Conservation (phyloP, 2,329 filamentous ascomycete genomes). For the Gyromitra esculenta region DNA sequence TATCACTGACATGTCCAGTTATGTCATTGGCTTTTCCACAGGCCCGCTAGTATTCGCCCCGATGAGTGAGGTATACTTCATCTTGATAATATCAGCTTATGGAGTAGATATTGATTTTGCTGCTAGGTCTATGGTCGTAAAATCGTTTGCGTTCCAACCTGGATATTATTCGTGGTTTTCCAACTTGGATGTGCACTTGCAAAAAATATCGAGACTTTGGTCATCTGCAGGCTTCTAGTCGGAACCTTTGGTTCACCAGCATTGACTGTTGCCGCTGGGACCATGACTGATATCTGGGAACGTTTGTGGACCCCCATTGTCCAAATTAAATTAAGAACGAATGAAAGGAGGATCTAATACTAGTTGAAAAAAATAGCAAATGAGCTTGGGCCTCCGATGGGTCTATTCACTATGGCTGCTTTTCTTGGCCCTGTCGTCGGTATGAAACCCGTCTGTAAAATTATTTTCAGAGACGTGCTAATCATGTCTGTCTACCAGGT, state of each 20-base stretch:
- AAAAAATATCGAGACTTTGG: slow-evolving; percentile 60
- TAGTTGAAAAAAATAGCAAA: slow-evolving; percentile 40
- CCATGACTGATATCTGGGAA: slow-evolving; percentile 59
- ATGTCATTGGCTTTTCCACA: slow-evolving; percentile 76
- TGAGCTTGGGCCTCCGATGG: slow-evolving; percentile 59
- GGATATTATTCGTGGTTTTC: slow-evolving; percentile 60
- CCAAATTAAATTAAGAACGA: background rate
- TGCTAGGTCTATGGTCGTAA: slow-evolving; percentile 49
- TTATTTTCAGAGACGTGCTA: slow-evolving; percentile 59
- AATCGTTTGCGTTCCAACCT: slow-evolving; percentile 43
- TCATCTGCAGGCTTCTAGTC: slow-evolving; percentile 61
- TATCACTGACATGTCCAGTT: slow-evolving; percentile 64
- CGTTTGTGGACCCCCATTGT: slow-evolving; percentile 47
- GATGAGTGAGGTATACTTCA: slow-evolving; percentile 72
- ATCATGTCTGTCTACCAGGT: slow-evolving; percentile 3
- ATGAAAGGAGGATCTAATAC: background rate
- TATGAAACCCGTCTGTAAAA: slow-evolving; percentile 56
- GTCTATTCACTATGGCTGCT: slow-evolving; percentile 60
- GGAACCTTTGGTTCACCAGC: slow-evolving; percentile 61
- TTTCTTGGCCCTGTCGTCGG: slow-evolving; percentile 59
- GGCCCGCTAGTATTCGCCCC: slow-evolving; percentile 65
- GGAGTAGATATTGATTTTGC: background rate
- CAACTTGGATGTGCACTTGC: slow-evolving; percentile 63
- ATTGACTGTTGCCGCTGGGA: slow-evolving; percentile 63
- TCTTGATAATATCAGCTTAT: slow-evolving; percentile 68